Conservation (phyloP, 805 yeast species). For the Clavispora phyllophila region DNA sequence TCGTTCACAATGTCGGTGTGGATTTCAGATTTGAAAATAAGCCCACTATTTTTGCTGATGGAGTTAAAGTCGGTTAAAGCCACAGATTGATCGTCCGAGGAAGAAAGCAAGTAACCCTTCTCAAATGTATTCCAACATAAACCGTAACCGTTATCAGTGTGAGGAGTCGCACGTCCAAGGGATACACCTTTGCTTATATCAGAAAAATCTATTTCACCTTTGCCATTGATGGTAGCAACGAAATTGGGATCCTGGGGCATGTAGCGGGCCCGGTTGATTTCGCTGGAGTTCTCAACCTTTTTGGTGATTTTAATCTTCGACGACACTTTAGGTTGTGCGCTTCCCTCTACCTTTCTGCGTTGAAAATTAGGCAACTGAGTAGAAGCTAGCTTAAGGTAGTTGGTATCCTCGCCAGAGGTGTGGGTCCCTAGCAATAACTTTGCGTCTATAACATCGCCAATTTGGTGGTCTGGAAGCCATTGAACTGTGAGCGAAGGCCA, state of each 20-base stretch:
- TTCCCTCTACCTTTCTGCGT: slow-evolving; percentile 15
- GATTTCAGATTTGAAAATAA: slow-evolving; percentile 13
- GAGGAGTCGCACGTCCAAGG: slow-evolving; percentile 41
- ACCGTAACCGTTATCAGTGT: slow-evolving; percentile 69
- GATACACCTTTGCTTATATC: slow-evolving; percentile 29
- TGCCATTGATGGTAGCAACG: slow-evolving; percentile 65
- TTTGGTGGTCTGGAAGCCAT: slow-evolving; percentile 54
- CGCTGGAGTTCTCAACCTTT: slow-evolving; percentile 58
- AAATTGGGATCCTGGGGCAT: slow-evolving; percentile 55
- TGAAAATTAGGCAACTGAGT: slow-evolving; percentile 47
- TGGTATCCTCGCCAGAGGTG: slow-evolving; percentile 63
- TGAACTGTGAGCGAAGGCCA: slow-evolving; percentile 83
- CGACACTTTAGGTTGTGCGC: slow-evolving; percentile 27
- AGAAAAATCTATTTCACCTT: slow-evolving; percentile 57
- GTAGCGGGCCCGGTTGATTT: slow-evolving; percentile 67
- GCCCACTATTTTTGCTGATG: slow-evolving; percentile 1
- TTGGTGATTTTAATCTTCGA: slow-evolving; percentile 58
- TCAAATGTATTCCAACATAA: slow-evolving; percentile 55
- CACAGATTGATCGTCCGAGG: slow-evolving; percentile 62
- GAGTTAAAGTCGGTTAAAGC: slow-evolving; percentile 53
- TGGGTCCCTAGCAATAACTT: slow-evolving; percentile 66
- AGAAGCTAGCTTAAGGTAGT: slow-evolving; percentile 61
- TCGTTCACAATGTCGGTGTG: slow-evolving; percentile 69
- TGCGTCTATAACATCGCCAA: slow-evolving; percentile 33
- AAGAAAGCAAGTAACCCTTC: slow-evolving; percentile 49